Percentiles rank a stretch among this genome's conserved stretches.
Evolutionary conservation across 2,329 filamentous ascomycete genomes (phyloP).

Genomic region (Ophiocordyceps camponoti-saundersi): DNA sequence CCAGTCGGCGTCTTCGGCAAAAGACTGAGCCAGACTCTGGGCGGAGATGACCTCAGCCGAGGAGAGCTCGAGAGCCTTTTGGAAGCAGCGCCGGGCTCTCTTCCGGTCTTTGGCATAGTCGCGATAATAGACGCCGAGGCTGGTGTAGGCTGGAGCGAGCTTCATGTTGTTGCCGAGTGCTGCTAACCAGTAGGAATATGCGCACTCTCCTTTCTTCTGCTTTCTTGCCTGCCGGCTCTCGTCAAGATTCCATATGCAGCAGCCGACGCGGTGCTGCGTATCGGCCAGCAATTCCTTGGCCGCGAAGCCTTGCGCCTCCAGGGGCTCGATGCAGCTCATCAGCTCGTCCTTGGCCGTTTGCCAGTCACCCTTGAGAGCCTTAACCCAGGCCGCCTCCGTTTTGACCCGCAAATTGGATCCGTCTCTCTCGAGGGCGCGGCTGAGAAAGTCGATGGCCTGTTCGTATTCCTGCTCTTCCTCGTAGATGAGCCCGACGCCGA

Average conservation of each 20-base stretch:
- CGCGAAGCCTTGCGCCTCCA: constrained; percentile 40
- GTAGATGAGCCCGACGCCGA: constrained; percentile 79
- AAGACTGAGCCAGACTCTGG: constrained; percentile 68
- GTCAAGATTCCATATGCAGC: constrained; percentile 75
- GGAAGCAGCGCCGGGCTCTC: constrained; percentile 79
- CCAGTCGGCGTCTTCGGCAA: constrained; percentile 87
- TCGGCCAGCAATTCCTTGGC: constrained; percentile 62
- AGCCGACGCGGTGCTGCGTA: constrained; percentile 72
- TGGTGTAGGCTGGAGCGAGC: constrained; percentile 81
- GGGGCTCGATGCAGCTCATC: constrained; percentile 46
- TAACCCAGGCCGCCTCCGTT: constrained; percentile 85
- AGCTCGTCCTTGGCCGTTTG: constrained; percentile 50
- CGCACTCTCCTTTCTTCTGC: constrained; percentile 49
- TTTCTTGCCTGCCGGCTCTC: constrained; percentile 58
- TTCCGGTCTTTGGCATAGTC: constrained; percentile 82
- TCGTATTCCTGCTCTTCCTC: constrained; percentile 85
- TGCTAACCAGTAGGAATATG: constrained; percentile 69
- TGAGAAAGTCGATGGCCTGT: constrained; percentile 66
- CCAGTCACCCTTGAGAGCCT: constrained; percentile 66
- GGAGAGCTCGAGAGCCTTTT: constrained; percentile 90
- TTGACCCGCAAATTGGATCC: constrained; percentile 59
- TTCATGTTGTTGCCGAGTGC: constrained; percentile 77
- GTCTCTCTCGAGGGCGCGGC: constrained; percentile 58
- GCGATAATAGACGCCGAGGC: constrained; percentile 74
- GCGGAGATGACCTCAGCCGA: constrained; percentile 73